These are phyloP conservation scores for Ziziphus jujuba DNA, from an alignment of 306 rosid species.

Conservation along the genomic window DNA sequence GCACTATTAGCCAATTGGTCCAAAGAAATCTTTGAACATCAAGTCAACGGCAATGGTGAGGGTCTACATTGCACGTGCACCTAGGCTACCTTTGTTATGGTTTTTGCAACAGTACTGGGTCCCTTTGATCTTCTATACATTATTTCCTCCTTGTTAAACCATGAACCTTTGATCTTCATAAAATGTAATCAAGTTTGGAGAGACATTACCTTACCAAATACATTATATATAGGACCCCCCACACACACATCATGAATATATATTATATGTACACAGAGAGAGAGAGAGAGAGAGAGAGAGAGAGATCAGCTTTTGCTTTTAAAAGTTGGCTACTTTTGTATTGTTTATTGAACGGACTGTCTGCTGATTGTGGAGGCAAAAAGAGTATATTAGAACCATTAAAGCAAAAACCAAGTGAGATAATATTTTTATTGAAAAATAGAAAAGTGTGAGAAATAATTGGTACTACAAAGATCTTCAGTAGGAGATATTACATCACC, in stretches of 20 bases:
- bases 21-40: conserved; percentile 32
- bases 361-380: conserved; percentile 49
- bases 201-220: background rate
- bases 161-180: conserved; percentile 9
- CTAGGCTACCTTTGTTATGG: conserved; percentile 3
- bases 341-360: conserved; percentile 46
- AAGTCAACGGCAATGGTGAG: conserved; percentile 33
- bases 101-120: background rate
- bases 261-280: too few relatives aligned
- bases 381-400: conserved; percentile 58
- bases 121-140: background rate
- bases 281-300: conserved; percentile 22
- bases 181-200: background rate
- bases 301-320: conserved; percentile 53
- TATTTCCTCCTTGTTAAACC: conserved; percentile 10
- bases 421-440: conserved; percentile 17
- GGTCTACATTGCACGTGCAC: conserved; percentile 42
- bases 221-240: background rate
- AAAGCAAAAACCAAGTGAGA: conserved; percentile 43
- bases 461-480: conserved; percentile 52
- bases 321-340: conserved; percentile 58
- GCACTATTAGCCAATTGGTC: conserved; percentile 17
- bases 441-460: conserved; percentile 32
- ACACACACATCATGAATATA: background rate
- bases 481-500: conserved; percentile 40